A percentile compares a stretch with the other conserved stretches of the same genome.
These are phyloP conservation scores for Cryptosporidium ubiquitum DNA, from an alignment of 169 alveolate species.

Conservation along the genomic window DNA sequence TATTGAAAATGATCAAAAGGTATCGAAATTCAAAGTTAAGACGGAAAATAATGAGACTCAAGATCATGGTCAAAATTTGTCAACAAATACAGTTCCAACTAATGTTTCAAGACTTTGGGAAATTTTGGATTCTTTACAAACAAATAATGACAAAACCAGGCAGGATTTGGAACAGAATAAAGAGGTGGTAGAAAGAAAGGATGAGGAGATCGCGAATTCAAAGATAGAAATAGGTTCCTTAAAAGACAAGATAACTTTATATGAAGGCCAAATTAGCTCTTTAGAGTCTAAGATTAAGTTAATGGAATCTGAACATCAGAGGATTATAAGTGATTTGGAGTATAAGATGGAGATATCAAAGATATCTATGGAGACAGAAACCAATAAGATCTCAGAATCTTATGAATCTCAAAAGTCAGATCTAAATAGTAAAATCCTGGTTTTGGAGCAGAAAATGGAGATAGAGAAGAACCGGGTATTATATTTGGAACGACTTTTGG, in stretches of 20 bases:
- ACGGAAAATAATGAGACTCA: not conserved
- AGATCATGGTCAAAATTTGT: not conserved
- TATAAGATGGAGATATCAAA: slow-evolving; percentile 35
- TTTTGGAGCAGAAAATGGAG: slow-evolving; percentile 50
- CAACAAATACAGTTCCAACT: not conserved
- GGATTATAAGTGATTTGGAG: slow-evolving; percentile 62
- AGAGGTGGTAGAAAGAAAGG: slow-evolving; percentile 6
- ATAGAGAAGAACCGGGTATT: slow-evolving; percentile 47
- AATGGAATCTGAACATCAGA: slow-evolving; percentile 59
- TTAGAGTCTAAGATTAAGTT: slow-evolving; percentile 50
- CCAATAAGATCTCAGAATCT: slow-evolving; percentile 38
- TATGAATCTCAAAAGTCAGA: slow-evolving; percentile 35
- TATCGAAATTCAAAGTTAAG: not conserved
- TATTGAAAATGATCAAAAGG: not conserved
- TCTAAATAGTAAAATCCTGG: slow-evolving; percentile 15
- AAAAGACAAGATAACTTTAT: slow-evolving; percentile 9
- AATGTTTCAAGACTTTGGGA: slow-evolving; percentile 71
- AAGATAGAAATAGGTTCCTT: slow-evolving; percentile 44
- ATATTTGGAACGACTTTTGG: slow-evolving; percentile 43
- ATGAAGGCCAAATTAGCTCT: slow-evolving; percentile 34
- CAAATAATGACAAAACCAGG: slow-evolving; percentile 21
- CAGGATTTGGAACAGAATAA: not conserved
- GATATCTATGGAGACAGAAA: slow-evolving; percentile 31
- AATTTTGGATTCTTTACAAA: slow-evolving; percentile 47
- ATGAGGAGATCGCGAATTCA: slow-evolving; percentile 54